Base-by-base conservation (phyloP, 1,284 basidiomycete species). In the Pyrrhoderma noxium region DNA sequence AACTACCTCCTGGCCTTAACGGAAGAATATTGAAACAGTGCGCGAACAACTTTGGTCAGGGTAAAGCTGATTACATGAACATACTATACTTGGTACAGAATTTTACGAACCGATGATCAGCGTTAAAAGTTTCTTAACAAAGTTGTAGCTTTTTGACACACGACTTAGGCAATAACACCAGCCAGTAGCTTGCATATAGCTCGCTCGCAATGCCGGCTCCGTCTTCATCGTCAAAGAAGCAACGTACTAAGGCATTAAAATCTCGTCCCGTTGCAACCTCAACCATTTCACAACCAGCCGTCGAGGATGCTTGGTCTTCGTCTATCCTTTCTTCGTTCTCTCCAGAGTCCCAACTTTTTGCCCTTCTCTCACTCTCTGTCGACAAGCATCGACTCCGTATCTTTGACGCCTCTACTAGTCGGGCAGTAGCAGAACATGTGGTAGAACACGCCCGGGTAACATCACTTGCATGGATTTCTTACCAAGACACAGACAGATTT, bases 381-480 rank as follows among this genome's bases (percentile, higher is more conserved):
- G 84, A 88, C 70, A 87, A 85, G 62, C 83, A 87, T 61, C 75
- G 82, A 38, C 66, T 88, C 51, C 79, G 81, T 56, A 72, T 88
- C 43, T 85, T 82, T 64, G 74, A 82, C 62, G 76, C 79, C 3
- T 59, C 70, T 13, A 74, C 78, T 8, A 72, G 72, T 31, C 73
- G 76, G 55, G 72, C 78, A 19, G 66, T 79, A 22, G 76, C 78
- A 8, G 81, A 86, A 59, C 70, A 80, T 64, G 70, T 75, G 13
- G 62, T 84, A 27, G 79, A 82, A 34, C 72, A 69, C 19, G 73
- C 74, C 50, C 73, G 78, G 42, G 76, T 82, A 38, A 74, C 78
- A 41, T 67, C 75, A 50, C 62, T 82, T 22, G 64, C 67, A 44
- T 85, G 82, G 82, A 66, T 70, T 45, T 61, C 65, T 16, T 65